Evolutionary conservation across 2,329 filamentous ascomycete species (phyloP).

Genomic region (Scortechinia acanthostroma): DNA sequence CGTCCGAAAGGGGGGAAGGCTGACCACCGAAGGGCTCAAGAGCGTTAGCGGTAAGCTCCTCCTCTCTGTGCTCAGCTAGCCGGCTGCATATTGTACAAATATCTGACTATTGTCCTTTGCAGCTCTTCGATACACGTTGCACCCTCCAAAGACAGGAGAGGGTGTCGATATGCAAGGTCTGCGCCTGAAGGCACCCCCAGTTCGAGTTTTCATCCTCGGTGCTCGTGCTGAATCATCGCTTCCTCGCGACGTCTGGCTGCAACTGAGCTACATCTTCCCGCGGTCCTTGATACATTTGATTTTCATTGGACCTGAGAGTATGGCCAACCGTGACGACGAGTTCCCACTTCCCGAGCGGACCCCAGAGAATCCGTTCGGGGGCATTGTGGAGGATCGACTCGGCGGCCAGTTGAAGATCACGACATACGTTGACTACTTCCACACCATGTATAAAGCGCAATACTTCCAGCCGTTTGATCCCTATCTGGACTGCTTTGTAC

Average conservation of each 20-base stretch:
- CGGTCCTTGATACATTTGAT: constrained; percentile 81
- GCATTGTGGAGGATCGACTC: constrained; percentile 86
- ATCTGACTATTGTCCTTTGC: constrained; percentile 9
- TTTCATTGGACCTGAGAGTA: constrained; percentile 92
- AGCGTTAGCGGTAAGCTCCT: constrained; percentile 74
- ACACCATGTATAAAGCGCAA: constrained; percentile 85
- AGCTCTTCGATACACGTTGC: constrained; percentile 89
- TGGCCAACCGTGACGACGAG: constrained; percentile 87
- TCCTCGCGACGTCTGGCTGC: constrained; percentile 86
- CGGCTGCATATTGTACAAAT: not conserved
- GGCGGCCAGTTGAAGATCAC: constrained; percentile 89
- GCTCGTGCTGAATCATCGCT: constrained; percentile 96
- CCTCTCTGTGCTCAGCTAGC: constrained; percentile 3
- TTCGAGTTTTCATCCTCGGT: constrained; percentile 86
- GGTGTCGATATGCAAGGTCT: constrained; percentile 44
- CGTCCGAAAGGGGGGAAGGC: constrained; percentile 64
- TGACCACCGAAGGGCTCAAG: constrained; percentile 85
- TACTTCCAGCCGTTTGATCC: constrained; percentile 92
- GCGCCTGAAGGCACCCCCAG: constrained; percentile 75
- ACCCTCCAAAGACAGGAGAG: constrained; percentile 59
- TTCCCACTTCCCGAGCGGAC: constrained; percentile 85
- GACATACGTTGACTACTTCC: constrained; percentile 96
- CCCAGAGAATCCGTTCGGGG: constrained; percentile 80
- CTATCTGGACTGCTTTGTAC: constrained; percentile 94
- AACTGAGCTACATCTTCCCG: constrained; percentile 92